Conservation (phyloP, 129 eudicot genomes). For the Logfia minima region DNA sequence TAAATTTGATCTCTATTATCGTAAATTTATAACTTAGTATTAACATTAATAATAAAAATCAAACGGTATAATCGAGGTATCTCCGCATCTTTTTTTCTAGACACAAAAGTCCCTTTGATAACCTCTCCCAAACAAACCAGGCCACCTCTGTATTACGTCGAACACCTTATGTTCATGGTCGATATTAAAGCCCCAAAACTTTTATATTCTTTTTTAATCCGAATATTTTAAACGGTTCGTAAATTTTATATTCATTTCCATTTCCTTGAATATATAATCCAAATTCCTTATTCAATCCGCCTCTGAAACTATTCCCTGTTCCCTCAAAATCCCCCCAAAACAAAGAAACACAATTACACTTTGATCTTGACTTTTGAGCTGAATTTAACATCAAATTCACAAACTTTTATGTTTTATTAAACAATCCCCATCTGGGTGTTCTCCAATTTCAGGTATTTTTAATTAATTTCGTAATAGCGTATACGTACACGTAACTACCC, state of each 20-base stretch:
- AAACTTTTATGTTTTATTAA: constrained; percentile 5
- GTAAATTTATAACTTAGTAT: too few species aligned
- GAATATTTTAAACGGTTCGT: constrained; percentile 28
- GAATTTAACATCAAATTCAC: background rate
- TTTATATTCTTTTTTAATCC: background rate
- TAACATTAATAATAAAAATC: background rate
- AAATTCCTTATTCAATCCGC: constrained; percentile 20
- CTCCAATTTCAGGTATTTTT: constrained; percentile 29
- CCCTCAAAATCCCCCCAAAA: background rate
- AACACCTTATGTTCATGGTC: constrained; percentile 26
- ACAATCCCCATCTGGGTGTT: constrained; percentile 20
- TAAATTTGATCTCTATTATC: too few species aligned
- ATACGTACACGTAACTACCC: constrained; percentile 24
- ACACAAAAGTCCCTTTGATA: constrained; percentile 5
- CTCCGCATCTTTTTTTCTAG: constrained; percentile 29
- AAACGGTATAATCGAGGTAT: constrained; percentile 36
- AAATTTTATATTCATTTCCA: constrained; percentile 19
- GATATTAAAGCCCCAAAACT: background rate
- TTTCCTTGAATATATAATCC: constrained; percentile 32
- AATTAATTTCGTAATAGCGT: background rate
- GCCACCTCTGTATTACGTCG: constrained; percentile 20
- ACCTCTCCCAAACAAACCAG: constrained; percentile 12
- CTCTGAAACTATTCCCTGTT: constrained; percentile 20
- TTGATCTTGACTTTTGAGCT: constrained; percentile 18
- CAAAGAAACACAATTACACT: constrained; percentile 1